phyloP scores from a whole-genome alignment of 345 rosid species.

The Eucalyptus lansdowneana region DNA sequence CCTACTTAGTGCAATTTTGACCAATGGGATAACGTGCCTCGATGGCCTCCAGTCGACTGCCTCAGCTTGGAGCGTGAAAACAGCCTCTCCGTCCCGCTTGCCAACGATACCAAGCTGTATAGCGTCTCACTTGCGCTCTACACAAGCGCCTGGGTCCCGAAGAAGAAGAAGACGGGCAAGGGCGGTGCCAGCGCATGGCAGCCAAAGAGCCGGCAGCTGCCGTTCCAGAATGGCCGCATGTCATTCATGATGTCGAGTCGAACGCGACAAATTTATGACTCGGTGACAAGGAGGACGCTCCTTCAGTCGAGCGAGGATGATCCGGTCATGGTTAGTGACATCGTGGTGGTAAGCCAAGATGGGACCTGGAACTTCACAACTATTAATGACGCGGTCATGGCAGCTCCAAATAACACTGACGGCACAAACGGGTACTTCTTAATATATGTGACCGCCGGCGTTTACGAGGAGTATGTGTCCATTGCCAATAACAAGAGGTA shows the following conservation, averaged over 20 bases:
- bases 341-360: conserved; percentile 53
- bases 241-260: conserved; percentile 42
- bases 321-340: conserved; percentile 34
- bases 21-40: conserved; percentile 65
- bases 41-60: conserved; percentile 48
- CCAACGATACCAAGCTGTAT: conserved; percentile 62
- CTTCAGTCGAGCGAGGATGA: conserved; percentile 12
- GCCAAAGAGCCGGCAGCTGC: neutral
- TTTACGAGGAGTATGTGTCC: conserved; percentile 62
- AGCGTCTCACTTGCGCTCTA: conserved; percentile 66
- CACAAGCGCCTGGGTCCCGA: conserved; percentile 64
- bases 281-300: conserved; percentile 44
- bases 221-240: conserved; percentile 23
- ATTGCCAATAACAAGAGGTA: conserved; percentile 55
- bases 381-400: conserved; percentile 50
- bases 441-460: conserved; percentile 57
- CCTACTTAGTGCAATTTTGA: conserved; percentile 63
- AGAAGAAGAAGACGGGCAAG: conserved; percentile 10
- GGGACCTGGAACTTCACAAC: conserved; percentile 56
- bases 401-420: conserved; percentile 58
- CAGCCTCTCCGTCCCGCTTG: conserved; percentile 42
- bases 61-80: conserved; percentile 42
- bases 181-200: neutral
- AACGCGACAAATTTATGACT: conserved; percentile 38
- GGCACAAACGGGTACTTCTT: conserved; percentile 56